Percentiles rank a stretch among this genome's conserved stretches.
phyloP scores from a whole-genome alignment of 768 basidiomycete genomes.

The Kwoniella heveanensis region DNA sequence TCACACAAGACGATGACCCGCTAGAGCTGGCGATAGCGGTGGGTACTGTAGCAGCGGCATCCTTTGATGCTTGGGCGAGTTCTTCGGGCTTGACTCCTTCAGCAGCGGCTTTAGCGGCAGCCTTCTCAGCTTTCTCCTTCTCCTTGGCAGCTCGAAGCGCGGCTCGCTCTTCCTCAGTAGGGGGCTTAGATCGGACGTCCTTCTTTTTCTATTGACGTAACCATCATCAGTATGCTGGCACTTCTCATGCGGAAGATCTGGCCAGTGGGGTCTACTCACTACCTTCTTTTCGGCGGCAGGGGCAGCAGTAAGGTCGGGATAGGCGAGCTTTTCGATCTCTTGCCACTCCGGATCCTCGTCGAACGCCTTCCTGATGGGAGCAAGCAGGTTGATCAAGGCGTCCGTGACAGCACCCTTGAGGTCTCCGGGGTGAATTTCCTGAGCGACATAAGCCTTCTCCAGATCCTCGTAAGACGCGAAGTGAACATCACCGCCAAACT shows the following conservation, averaged over 20 bases:
- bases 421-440: conserved; percentile 83
- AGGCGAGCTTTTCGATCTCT: conserved; percentile 72
- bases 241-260: neutral
- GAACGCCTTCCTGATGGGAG: conserved; percentile 78
- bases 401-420: conserved; percentile 77
- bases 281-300: conserved; percentile 21
- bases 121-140: conserved; percentile 51
- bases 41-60: conserved; percentile 21
- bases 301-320: conserved; percentile 62
- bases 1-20: conserved; percentile 19
- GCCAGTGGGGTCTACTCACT: conserved; percentile 11
- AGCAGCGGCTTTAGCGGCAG: conserved; percentile 35
- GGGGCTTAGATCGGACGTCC: conserved; percentile 36
- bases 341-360: conserved; percentile 79
- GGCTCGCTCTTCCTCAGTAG: conserved; percentile 50
- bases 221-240: neutral
- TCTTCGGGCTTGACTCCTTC: conserved; percentile 16
- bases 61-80: conserved; percentile 13
- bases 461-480: conserved; percentile 69
- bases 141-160: conserved; percentile 44
- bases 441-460: conserved; percentile 72
- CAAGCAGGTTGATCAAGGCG: conserved; percentile 72
- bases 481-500: conserved; percentile 72
- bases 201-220: conserved; percentile 28
- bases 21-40: conserved; percentile 26